Base-by-base conservation (phyloP, 805 yeast genomes). In the Hanseniaspora singularis region DNA sequence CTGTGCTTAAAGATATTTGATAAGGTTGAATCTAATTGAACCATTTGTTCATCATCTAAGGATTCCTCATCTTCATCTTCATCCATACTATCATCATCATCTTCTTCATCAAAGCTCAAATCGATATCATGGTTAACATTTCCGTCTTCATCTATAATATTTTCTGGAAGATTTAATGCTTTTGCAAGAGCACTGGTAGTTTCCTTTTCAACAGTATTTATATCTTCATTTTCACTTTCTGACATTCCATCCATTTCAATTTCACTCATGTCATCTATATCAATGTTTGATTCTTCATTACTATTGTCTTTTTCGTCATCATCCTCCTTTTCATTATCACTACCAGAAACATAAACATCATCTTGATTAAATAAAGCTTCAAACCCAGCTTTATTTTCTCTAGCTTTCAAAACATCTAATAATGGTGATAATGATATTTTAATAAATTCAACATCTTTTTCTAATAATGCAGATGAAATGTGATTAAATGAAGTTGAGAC, bases 1-100 rank as follows among this genome's bases (percentile, higher is more conserved):
- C 96, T 74, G 55, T 86, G 89, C 56, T 81, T 76, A 71, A 89
- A 89, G 47, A 89, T 89, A 46, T 72, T 72, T 0, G 96, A 75
- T 26, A 89, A 66, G 51, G 86, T 92, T 19, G 72, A 82, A 59
- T 89, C 97, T 55, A 89, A 73, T 18, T 88, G 94, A 79, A 87
- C 77, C 97, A 89, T 89, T 60, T 87, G 87, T 55, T 88, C 96
- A 62, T 88, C 96, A 51, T 88, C 94, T 94, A 87, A 84, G 0
- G 89, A 78, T 53, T 83, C 94, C 43, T 79, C 83, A 22, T 74
- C 79, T 6, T 74, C 72, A 24, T 73, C 77, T 8, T 65, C 75
- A 10, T 59, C 66, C 30, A 62, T 67, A 12, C 64, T 68, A 11
- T 66, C 59, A 53, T 32, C 62, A 57, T 57, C 57, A 4, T 59